These are phyloP conservation scores for Pyracantha coccinea DNA, from an alignment of 331 rosid species.

Conservation along the genomic window DNA sequence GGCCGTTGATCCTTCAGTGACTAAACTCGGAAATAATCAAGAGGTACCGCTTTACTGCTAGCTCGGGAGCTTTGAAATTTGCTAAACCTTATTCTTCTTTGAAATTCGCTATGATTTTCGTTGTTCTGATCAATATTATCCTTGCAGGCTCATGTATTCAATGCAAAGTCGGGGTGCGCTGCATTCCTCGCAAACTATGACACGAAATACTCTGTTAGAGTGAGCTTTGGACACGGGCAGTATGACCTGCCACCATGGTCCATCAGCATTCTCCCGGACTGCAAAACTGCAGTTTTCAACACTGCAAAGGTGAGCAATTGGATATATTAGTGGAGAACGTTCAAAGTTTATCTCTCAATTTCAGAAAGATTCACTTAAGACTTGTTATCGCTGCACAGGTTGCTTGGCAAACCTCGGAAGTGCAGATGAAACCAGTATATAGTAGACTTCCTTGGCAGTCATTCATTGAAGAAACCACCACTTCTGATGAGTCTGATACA, in stretches of 20 bases:
- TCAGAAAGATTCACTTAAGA: background rate
- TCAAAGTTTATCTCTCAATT: background rate
- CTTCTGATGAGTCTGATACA: constrained; percentile 41
- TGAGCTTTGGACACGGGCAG: constrained; percentile 49
- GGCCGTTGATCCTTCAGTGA: constrained; percentile 59
- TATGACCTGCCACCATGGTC: constrained; percentile 93
- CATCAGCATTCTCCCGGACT: constrained; percentile 86
- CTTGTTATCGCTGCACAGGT: constrained; percentile 33
- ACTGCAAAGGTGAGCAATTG: constrained; percentile 72
- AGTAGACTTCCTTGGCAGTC: constrained; percentile 62
- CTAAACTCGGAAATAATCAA: constrained; percentile 56
- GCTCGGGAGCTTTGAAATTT: too few relatives aligned
- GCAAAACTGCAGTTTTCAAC: constrained; percentile 74
- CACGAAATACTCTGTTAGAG: constrained; percentile 32
- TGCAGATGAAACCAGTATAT: constrained; percentile 42
- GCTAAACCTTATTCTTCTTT: background rate
- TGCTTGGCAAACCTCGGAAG: constrained; percentile 36
- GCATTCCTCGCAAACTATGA: constrained; percentile 86
- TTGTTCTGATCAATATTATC: background rate
- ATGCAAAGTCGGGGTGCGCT: constrained; percentile 49
- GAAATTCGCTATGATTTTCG: constrained; percentile 5
- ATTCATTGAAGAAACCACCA: constrained; percentile 59
- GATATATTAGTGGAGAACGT: background rate
- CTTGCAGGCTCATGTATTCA: constrained; percentile 65
- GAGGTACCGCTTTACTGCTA: constrained; percentile 38